Evolutionary conservation across 2,329 filamentous ascomycete species (phyloP).

Genomic region (Trichoderma oligosporum): DNA sequence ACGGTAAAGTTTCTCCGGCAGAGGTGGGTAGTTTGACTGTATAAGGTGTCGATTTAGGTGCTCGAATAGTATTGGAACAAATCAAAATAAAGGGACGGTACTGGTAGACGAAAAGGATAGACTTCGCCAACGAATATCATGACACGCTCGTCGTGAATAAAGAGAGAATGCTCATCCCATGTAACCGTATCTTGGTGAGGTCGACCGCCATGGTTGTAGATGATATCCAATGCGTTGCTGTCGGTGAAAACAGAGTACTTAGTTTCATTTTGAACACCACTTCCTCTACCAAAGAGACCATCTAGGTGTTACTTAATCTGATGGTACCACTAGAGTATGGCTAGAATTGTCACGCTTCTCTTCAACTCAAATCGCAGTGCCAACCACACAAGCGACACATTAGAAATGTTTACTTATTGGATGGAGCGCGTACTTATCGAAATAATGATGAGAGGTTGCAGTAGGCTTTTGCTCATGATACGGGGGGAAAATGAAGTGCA

Average conservation of each 20-base stretch:
- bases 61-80: constrained; percentile 70
- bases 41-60: constrained; percentile 54
- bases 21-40: constrained; percentile 59
- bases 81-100: constrained; percentile 57
- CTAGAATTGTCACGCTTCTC: constrained; percentile 6
- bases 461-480: no score
- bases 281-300: not conserved
- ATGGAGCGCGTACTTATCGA: no score
- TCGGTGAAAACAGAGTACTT: constrained; percentile 16
- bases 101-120: constrained; percentile 58
- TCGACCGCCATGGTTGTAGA: constrained; percentile 22
- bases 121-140: constrained; percentile 72
- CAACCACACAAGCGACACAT: not conserved
- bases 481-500: no score
- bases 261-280: constrained; percentile 25
- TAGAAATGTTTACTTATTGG: no score
- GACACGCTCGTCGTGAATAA: constrained; percentile 64
- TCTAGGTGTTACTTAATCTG: not conserved
- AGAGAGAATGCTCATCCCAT: constrained; percentile 69
- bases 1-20: constrained; percentile 53
- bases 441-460: no score
- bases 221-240: constrained; percentile 21
- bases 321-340: not conserved
- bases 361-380: not conserved
- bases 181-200: constrained; percentile 48